Conservation (phyloP, 2,329 filamentous ascomycete species). For the Hymenoscyphus infarciens region DNA sequence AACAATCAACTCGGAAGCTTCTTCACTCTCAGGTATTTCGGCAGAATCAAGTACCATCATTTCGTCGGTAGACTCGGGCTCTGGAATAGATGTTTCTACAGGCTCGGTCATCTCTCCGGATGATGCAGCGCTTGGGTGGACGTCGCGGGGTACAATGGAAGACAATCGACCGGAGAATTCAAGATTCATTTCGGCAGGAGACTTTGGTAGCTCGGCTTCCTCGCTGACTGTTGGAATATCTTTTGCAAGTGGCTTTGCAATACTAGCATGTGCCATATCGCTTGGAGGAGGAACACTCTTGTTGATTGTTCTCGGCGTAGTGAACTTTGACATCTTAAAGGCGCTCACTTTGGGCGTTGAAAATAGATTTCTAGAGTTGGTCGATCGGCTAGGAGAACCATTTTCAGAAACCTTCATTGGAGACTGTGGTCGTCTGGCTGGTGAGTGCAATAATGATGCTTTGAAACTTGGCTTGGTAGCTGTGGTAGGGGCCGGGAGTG, state of each 20-base stretch:
- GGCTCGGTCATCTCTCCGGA: constrained; percentile 22
- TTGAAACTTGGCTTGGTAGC: constrained; percentile 25
- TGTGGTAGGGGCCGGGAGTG: constrained; percentile 26
- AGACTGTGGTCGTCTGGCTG: constrained; percentile 34
- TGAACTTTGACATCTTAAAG: constrained; percentile 34
- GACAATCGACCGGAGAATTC: constrained; percentile 40
- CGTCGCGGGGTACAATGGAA: constrained; percentile 38
- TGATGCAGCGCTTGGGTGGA: constrained; percentile 24
- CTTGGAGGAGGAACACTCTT: constrained; percentile 27
- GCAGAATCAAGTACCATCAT: constrained; percentile 9
- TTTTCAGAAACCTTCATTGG: constrained; percentile 32
- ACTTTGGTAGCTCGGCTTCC: constrained; percentile 1
- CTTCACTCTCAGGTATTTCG: constrained; percentile 14
- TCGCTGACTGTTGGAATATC: constrained; percentile 12
- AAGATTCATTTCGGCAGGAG: constrained; percentile 18
- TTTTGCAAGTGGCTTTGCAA: constrained; percentile 3
- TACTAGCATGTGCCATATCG: constrained; percentile 23
- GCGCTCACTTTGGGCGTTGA: constrained; percentile 30
- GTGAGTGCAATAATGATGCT: constrained; percentile 34
- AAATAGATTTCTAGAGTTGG: constrained; percentile 18
- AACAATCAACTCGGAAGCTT: constrained; percentile 16
- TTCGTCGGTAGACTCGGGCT: constrained; percentile 14
- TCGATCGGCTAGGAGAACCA: constrained; percentile 31
- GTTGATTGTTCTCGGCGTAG: constrained; percentile 30
- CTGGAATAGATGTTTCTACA: constrained; percentile 10